Evolutionary conservation across 78 protist genomes (phyloP).

Genomic region (Guillardia theta): DNA sequence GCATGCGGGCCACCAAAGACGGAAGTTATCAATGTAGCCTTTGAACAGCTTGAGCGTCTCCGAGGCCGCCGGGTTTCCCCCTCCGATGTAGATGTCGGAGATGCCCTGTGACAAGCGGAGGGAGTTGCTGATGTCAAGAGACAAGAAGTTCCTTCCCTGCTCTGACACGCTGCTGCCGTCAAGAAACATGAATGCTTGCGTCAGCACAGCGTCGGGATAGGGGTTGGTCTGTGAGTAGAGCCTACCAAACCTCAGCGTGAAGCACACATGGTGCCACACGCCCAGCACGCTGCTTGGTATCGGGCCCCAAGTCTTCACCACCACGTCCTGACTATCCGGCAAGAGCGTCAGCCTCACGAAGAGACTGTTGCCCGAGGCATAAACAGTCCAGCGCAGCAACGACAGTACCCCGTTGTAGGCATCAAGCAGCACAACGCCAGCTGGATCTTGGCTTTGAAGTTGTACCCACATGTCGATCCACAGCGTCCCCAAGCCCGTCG

Average conservation of each 20-base stretch:
- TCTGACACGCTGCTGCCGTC: neutral
- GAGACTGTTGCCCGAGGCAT: neutral
- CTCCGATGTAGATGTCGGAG: neutral
- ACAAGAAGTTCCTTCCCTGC: neutral
- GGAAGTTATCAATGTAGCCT: neutral
- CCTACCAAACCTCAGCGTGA: neutral
- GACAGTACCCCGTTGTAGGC: neutral
- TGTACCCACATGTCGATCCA: neutral
- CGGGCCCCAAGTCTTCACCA: neutral
- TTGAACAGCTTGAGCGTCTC: neutral
- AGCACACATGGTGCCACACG: neutral
- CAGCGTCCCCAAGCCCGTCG: neutral
- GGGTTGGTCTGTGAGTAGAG: neutral
- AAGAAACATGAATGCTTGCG: neutral
- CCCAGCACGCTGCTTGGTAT: neutral
- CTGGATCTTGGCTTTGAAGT: neutral
- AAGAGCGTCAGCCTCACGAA: neutral
- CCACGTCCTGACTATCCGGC: neutral
- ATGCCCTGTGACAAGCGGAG: neutral
- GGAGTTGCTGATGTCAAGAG: neutral
- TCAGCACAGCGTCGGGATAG: neutral
- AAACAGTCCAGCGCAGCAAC: neutral
- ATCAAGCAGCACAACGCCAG: neutral
- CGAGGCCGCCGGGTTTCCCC: neutral
- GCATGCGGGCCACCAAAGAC: slow-evolving; percentile 11